Evolutionary conservation across 495 filamentous ascomycete genomes (phyloP), one percentile per base, ranked within the genome.

Genomic region (Umbilicaria muhlenbergii): DNA sequence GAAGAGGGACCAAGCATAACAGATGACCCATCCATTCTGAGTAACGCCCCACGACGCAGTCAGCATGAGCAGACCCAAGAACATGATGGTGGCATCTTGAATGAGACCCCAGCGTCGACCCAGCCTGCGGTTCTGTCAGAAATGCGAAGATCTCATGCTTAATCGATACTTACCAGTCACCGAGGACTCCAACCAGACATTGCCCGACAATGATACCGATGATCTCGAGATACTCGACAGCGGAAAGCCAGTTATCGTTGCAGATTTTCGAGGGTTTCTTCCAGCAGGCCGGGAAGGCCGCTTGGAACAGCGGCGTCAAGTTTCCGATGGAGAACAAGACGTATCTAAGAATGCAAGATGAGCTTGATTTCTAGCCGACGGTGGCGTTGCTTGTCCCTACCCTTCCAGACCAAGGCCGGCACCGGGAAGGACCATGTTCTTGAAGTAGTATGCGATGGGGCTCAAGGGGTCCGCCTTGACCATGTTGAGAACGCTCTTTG

Each of bases 251-350:
- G 36, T 77, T 77, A 47, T 65, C 46, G 51, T 78, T 75, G 63
- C 87, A 93, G 34, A 69, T 75, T 3, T 68, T 61, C 44, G 65
- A 50, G 4, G 51, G 50, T 2, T 61, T 64, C 0, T 66, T 67
- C 87, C 87, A 94, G 69, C 87, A 94, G 2, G 51, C 42, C 3
- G 74, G 68, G 68, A 86, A 93, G 13, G 72, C 65, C 5, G 69
- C 61, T 45, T 75, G 52, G 52, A 92, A 85, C 4, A 94, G 66
- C 3, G 86, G 81, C 52, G 75, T 75, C 43, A 93, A 58, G 59
- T 89, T 92, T 53, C 86, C 86, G 49, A 94, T 93, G 43, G 86
- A 92, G 73, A 94, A 94, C 28, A 94, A 73, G 34, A 93, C 86
- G 62, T 93, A 93, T 54, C 76, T 63, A 46, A 13, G 12, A 21